phyloP scores from a whole-genome alignment of 2,329 filamentous ascomycete genomes.

The Colletotrichum sp. region DNA sequence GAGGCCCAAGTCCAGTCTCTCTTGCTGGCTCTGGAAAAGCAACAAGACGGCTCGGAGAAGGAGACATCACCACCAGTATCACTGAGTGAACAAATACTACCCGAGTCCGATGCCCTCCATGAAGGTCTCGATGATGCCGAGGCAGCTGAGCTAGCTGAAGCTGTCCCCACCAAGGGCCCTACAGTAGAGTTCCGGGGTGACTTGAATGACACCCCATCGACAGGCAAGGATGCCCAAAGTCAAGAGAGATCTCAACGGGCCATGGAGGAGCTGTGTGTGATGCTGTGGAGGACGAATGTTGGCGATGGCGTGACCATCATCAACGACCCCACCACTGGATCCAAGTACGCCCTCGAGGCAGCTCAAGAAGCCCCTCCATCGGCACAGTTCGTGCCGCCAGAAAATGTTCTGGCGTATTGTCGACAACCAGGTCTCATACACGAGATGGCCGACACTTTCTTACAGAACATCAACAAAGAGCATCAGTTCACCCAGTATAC shows the following conservation, averaged over 20 bases:
- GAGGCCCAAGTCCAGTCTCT: constrained; percentile 21
- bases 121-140: background rate
- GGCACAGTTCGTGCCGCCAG: background rate
- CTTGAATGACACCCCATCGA: background rate
- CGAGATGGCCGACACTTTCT: constrained; percentile 12
- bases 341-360: constrained; percentile 7
- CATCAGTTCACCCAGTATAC: constrained; percentile 21
- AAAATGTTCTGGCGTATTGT: constrained; percentile 14
- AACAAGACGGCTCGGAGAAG: background rate
- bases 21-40: constrained; percentile 17
- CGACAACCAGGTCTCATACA: constrained; percentile 1
- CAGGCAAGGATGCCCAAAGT: background rate
- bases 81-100: background rate
- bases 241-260: constrained; percentile 18
- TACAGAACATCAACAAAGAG: constrained; percentile 21
- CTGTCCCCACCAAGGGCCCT: background rate
- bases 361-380: background rate
- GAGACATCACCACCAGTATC: background rate
- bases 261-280: constrained; percentile 23
- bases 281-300: constrained; percentile 23
- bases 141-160: background rate
- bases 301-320: constrained; percentile 24
- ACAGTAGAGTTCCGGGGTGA: background rate
- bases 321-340: constrained; percentile 10
- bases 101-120: background rate